These are phyloP conservation scores for Ceratocystis cacaofunesta DNA, from an alignment of 2,329 filamentous ascomycete species.

Conservation along the genomic window DNA sequence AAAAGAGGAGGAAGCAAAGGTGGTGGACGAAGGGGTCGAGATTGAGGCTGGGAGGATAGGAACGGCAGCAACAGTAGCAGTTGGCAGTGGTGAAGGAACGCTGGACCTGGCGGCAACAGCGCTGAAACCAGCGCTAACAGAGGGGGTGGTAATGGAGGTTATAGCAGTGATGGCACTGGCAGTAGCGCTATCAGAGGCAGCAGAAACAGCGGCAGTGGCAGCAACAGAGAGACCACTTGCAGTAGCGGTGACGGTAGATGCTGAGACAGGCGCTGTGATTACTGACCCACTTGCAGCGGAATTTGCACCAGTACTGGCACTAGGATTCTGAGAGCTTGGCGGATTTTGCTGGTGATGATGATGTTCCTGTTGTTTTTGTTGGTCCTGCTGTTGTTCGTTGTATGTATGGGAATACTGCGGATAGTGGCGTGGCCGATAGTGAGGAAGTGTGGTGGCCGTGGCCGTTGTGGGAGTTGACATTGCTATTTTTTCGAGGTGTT, in stretches of 20 bases:
- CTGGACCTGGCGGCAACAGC: neutral
- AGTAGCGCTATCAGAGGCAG: constrained; percentile 24
- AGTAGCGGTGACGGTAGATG: neutral
- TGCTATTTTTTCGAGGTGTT: constrained; percentile 14
- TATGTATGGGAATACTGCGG: constrained; percentile 22
- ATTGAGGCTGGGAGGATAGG: constrained; percentile 1
- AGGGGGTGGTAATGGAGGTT: too few relatives aligned
- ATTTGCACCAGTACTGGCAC: neutral
- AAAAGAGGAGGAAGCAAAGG: neutral
- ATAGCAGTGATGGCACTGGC: constrained; percentile 50
- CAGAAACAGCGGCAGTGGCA: constrained; percentile 35
- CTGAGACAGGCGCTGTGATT: constrained; percentile 4
- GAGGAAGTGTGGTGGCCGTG: constrained; percentile 39
- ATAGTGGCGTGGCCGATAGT: constrained; percentile 51
- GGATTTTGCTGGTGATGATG: constrained; percentile 3
- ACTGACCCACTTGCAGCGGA: neutral
- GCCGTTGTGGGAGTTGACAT: constrained; percentile 77
- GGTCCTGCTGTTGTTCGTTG: constrained; percentile 6
- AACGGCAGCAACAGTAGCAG: constrained; percentile 46
- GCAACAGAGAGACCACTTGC: neutral
- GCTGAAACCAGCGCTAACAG: constrained; percentile 24
- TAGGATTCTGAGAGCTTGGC: neutral
- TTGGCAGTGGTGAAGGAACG: constrained; percentile 35
- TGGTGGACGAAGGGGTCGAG: constrained; percentile 7
- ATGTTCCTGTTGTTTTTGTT: neutral